Percentiles rank a stretch among this genome's conserved stretches.
These are phyloP conservation scores for Tolypocladium sp. DNA, from an alignment of 2,329 filamentous ascomycete species.

Conservation along the genomic window DNA sequence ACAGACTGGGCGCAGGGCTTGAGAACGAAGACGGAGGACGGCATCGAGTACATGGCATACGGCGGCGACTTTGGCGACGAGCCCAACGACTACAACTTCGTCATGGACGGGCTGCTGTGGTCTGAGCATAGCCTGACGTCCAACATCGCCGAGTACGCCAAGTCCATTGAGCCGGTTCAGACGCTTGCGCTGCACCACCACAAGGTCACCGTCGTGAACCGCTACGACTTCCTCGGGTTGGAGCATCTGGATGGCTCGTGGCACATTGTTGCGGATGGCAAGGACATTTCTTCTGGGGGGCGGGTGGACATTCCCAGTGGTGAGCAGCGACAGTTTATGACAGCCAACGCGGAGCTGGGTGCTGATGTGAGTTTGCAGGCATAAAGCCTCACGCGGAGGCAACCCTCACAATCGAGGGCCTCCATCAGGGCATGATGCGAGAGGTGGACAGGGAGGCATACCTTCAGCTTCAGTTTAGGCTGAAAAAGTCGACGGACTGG, in stretches of 20 bases:
- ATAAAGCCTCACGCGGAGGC: conserved; percentile 33
- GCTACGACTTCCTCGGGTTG: conserved; percentile 44
- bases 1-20: conserved; percentile 19
- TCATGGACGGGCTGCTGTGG: conserved; percentile 42
- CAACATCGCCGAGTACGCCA: conserved; percentile 45
- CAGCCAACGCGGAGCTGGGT: not conserved
- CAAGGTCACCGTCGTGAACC: conserved; percentile 38
- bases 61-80: conserved; percentile 54
- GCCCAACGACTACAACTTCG: conserved; percentile 51
- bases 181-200: conserved; percentile 32
- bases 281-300: conserved; percentile 17
- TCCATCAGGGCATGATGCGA: conserved; percentile 14
- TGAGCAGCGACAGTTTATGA: conserved; percentile 9
- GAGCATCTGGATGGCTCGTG: conserved; percentile 39
- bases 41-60: conserved; percentile 43
- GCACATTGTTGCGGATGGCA: conserved; percentile 30
- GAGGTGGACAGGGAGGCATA: conserved; percentile 29
- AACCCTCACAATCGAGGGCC: conserved; percentile 20
- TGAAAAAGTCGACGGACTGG: conserved; percentile 39
- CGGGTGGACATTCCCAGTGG: conserved; percentile 31
- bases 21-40: conserved; percentile 30
- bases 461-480: conserved; percentile 37
- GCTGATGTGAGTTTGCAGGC: conserved; percentile 13
- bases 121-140: conserved; percentile 41
- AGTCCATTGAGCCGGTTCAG: conserved; percentile 50